Conservation (phyloP, 345 rosid species). For the Syzygium oleosum region DNA sequence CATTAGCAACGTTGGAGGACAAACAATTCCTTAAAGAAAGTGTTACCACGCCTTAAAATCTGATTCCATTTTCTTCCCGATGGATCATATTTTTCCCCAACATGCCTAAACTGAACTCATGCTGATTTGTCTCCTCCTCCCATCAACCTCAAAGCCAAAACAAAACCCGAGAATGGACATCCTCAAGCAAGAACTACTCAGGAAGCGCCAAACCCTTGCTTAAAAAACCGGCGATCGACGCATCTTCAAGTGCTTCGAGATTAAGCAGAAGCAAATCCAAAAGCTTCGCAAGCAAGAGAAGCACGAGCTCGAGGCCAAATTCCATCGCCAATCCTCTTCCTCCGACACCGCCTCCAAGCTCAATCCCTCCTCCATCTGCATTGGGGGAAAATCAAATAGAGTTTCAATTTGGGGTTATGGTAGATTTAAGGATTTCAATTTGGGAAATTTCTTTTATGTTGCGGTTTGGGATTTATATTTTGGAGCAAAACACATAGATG, state of each 20-base stretch:
- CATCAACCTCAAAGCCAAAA: too few species aligned
- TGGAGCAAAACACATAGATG: not conserved
- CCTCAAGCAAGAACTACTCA: constrained; percentile 13
- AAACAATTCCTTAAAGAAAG: too few species aligned
- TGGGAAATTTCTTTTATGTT: not conserved
- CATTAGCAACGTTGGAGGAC: too few species aligned
- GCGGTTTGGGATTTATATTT: not conserved
- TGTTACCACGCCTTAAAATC: too few species aligned
- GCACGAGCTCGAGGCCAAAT: constrained; percentile 66
- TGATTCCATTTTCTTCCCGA: too few species aligned
- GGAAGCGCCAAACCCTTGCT: constrained; percentile 14
- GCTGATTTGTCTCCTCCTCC: too few species aligned
- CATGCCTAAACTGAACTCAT: too few species aligned
- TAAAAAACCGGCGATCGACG: not conserved
- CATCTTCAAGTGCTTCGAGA: constrained; percentile 28
- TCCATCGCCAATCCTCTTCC: constrained; percentile 33
- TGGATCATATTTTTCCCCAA: too few species aligned
- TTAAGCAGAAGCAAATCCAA: constrained; percentile 72
- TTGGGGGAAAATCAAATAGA: not conserved
- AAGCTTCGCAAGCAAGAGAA: constrained; percentile 81
- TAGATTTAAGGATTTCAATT: too few species aligned
- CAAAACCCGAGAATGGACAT: not conserved
- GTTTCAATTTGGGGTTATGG: not conserved
- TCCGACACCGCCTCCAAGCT: constrained; percentile 10
- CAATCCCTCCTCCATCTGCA: constrained; percentile 6